Evolutionary conservation across 805 yeast species (phyloP).

Genomic region (Candida taoyuanica): DNA sequence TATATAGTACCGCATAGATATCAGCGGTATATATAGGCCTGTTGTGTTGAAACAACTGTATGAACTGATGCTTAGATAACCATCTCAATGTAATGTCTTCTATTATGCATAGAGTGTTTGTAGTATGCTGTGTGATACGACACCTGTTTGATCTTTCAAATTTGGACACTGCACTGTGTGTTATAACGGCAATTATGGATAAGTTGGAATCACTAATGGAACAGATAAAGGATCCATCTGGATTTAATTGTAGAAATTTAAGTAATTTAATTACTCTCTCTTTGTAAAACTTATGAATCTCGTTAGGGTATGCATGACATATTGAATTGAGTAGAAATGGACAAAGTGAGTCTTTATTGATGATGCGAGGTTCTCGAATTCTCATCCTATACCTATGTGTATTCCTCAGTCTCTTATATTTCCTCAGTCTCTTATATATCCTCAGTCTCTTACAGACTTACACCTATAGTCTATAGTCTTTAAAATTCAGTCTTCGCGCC

Average conservation of each 20-base stretch:
- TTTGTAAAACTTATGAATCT: conserved; percentile 1
- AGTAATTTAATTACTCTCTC: conserved; percentile 4
- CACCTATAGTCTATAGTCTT: too few relatives aligned
- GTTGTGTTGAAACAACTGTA: not conserved
- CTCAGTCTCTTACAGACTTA: too few relatives aligned
- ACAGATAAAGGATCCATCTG: conserved; percentile 8
- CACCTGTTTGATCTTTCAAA: conserved; percentile 12
- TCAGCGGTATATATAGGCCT: not conserved
- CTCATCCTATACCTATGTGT: too few relatives aligned
- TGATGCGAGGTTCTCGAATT: conserved; percentile 3
- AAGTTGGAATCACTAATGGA: conserved; percentile 11
- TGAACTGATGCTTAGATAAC: conserved; percentile 5
- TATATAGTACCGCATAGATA: conserved; percentile 7
- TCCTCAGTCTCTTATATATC: not conserved
- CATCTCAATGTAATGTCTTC: conserved; percentile 5
- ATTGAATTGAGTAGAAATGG: not conserved
- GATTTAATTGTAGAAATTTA: conserved; percentile 4
- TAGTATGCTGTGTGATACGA: conserved; percentile 14
- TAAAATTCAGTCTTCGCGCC: too few relatives aligned
- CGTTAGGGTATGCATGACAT: not conserved
- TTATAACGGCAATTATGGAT: conserved; percentile 5
- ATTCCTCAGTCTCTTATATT: not conserved
- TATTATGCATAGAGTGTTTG: conserved; percentile 8
- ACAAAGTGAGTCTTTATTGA: conserved; percentile 3
- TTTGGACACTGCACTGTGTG: conserved; percentile 1